phyloP scores from a whole-genome alignment of 768 basidiomycete genomes.

The Suillus tomentosus region DNA sequence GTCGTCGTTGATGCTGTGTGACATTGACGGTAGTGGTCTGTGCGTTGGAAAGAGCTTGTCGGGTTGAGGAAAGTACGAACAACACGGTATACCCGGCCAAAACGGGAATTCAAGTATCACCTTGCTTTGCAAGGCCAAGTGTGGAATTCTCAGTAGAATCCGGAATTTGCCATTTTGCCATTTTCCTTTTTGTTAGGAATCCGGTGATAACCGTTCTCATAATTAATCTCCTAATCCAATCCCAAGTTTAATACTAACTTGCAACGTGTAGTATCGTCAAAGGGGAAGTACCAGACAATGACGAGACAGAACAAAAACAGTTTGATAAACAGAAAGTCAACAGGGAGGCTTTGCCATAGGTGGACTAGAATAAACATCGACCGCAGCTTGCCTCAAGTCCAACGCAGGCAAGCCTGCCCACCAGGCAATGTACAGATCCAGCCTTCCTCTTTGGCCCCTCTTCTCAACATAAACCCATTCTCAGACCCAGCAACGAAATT shows the following conservation, averaged over 20 bases:
- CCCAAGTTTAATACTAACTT: neutral
- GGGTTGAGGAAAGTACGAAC: constrained; percentile 28
- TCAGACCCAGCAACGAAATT: constrained; percentile 54
- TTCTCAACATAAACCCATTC: constrained; percentile 49
- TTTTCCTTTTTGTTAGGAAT: neutral
- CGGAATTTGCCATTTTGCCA: neutral
- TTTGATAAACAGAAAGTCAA: neutral
- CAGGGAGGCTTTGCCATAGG: neutral
- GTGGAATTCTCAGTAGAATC: neutral
- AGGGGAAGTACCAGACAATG: neutral
- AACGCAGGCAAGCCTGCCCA: constrained; percentile 22
- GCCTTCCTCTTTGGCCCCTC: constrained; percentile 15
- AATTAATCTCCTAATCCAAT: neutral
- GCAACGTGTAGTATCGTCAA: neutral
- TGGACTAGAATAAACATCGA: neutral
- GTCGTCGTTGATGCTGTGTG: constrained; percentile 27
- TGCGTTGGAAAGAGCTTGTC: constrained; percentile 29
- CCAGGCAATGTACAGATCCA: constrained; percentile 50
- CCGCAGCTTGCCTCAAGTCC: constrained; percentile 20
- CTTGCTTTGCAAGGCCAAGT: neutral
- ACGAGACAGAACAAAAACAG: neutral
- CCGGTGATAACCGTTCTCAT: neutral
- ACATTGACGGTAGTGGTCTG: constrained; percentile 33
- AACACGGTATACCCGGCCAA: constrained; percentile 26
- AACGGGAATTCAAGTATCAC: constrained; percentile 6